A percentile compares a stretch with the other conserved stretches of the same genome.
phyloP scores from a whole-genome alignment of 2,329 filamentous ascomycete species.

The Alternaria solani region DNA sequence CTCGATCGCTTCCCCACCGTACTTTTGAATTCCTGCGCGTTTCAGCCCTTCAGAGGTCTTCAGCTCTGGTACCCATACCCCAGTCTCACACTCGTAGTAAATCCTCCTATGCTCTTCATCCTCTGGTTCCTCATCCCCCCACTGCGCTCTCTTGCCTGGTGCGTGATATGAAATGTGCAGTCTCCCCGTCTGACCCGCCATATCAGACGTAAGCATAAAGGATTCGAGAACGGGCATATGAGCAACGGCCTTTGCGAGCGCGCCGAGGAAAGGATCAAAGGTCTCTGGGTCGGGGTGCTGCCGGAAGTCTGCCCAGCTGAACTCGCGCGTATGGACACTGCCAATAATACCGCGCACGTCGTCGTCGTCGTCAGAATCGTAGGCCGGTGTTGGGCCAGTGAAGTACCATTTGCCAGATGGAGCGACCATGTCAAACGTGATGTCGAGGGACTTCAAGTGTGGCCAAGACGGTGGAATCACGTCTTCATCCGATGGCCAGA shows the following conservation, averaged over 20 bases:
- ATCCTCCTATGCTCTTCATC: conserved; percentile 3
- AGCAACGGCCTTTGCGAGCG: conserved; percentile 27
- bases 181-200: not conserved
- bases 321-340: conserved; percentile 1
- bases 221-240: conserved; percentile 20
- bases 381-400: conserved; percentile 11
- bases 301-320: conserved; percentile 13
- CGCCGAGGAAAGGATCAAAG: conserved; percentile 24
- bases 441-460: conserved; percentile 16
- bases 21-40: conserved; percentile 8
- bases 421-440: conserved; percentile 14
- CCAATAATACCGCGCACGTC: conserved; percentile 7
- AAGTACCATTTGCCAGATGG: conserved; percentile 25
- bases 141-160: conserved; percentile 8
- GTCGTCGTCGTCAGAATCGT: not conserved
- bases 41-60: conserved; percentile 5
- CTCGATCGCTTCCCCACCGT: conserved; percentile 10
- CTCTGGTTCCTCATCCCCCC: conserved; percentile 8
- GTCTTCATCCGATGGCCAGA: conserved; percentile 20
- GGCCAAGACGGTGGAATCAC: conserved; percentile 15
- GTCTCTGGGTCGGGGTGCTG: conserved; percentile 19
- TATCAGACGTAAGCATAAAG: conserved; percentile 16
- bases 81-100: conserved; percentile 15
- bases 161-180: conserved; percentile 18
- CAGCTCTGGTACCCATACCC: conserved; percentile 11